Conservation (phyloP, 176 grass and related monocot species). For the Olyra latifolia region DNA sequence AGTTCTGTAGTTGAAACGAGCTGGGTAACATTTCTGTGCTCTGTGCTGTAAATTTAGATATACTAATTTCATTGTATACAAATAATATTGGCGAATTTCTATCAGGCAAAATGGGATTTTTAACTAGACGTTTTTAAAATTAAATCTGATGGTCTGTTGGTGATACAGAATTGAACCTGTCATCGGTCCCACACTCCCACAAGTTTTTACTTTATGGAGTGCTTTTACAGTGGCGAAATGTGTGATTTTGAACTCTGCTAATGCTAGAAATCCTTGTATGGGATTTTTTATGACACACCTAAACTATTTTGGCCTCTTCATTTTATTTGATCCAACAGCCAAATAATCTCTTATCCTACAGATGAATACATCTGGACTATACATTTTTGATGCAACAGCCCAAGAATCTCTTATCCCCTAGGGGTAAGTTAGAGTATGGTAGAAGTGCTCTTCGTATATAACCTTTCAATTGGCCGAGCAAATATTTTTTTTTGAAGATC, state of each 20-base stretch:
- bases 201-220: background rate
- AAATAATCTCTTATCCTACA: too few species aligned
- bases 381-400: too few species aligned
- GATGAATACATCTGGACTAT: too few species aligned
- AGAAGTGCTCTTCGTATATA: background rate
- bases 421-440: too few species aligned
- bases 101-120: background rate
- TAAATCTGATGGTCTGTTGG: background rate
- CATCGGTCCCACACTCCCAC: background rate
- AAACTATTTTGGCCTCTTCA: too few species aligned
- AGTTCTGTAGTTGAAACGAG: conserved; percentile 13
- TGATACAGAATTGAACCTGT: conserved; percentile 3
- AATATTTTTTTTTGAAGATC: background rate
- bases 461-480: background rate
- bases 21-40: background rate
- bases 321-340: too few species aligned
- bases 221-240: background rate
- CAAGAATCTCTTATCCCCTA: too few species aligned
- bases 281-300: too few species aligned
- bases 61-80: background rate
- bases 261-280: background rate
- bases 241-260: background rate
- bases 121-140: background rate
- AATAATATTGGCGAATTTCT: background rate
- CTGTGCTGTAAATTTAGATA: background rate